Evolutionary conservation across 257 asterid genomes (phyloP).

Genomic region (Fraxinus quadrangulata): DNA sequence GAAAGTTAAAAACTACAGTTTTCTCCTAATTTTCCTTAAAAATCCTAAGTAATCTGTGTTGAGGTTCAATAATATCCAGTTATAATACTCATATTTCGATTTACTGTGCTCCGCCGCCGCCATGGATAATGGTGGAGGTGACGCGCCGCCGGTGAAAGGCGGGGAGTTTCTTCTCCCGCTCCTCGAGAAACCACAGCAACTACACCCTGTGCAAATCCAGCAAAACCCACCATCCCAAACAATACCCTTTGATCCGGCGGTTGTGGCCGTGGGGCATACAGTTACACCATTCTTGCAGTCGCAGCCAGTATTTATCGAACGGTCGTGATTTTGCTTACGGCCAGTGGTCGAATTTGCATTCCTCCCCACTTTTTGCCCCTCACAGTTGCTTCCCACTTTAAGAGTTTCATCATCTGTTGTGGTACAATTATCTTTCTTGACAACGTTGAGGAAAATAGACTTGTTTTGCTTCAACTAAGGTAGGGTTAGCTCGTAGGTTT

Average conservation of each 20-base stretch:
- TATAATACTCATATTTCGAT: not conserved
- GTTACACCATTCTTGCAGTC: constrained; percentile 33
- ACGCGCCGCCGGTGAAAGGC: constrained; percentile 56
- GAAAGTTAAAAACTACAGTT: no score
- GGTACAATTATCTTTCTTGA: no score
- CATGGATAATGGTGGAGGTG: constrained; percentile 65
- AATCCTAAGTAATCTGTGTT: not conserved
- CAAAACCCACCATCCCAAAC: constrained; percentile 37
- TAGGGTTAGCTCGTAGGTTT: no score
- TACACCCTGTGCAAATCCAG: constrained; percentile 17
- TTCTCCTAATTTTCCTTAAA: no score
- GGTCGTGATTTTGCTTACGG: constrained; percentile 27
- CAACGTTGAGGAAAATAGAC: no score
- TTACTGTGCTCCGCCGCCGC: not conserved
- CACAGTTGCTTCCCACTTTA: constrained; percentile 45
- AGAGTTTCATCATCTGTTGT: no score
- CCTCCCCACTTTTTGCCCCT: constrained; percentile 55
- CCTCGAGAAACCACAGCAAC: constrained; percentile 48
- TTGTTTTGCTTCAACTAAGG: no score
- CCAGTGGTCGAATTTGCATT: constrained; percentile 37
- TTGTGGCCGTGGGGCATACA: constrained; percentile 75
- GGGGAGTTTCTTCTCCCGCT: constrained; percentile 86
- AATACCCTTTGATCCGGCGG: constrained; percentile 77
- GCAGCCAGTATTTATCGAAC: constrained; percentile 25
- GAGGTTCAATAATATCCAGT: not conserved